These are phyloP conservation scores for Pulveroboletus sp. DNA, from an alignment of 768 basidiomycete genomes.

Conservation along the genomic window DNA sequence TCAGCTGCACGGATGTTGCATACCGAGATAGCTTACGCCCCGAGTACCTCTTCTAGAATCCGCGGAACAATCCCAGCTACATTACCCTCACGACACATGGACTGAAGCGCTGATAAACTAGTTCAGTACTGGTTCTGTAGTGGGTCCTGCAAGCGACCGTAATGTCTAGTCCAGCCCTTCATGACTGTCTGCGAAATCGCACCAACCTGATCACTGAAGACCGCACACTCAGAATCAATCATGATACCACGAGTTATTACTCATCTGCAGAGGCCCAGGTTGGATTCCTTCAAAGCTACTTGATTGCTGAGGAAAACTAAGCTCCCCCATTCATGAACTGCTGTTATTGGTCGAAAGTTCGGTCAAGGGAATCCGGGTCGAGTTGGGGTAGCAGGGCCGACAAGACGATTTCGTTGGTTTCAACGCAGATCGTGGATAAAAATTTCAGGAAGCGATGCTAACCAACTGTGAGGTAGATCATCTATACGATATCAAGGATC, in stretches of 20 bases:
- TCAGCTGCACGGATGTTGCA: no score
- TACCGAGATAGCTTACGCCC: no score
- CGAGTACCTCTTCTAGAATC: neutral
- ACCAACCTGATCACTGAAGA: constrained; percentile 37
- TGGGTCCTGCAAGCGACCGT: neutral
- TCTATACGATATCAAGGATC: constrained; percentile 39
- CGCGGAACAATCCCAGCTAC: neutral
- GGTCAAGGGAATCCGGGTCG: constrained; percentile 34
- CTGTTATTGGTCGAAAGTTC: constrained; percentile 33
- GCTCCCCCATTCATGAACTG: constrained; percentile 37
- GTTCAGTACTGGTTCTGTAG: no score
- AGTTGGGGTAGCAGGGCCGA: constrained; percentile 34
- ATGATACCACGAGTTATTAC: constrained; percentile 17
- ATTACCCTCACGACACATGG: no score
- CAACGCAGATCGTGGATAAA: constrained; percentile 26
- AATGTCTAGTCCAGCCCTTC: constrained; percentile 6
- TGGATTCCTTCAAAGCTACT: constrained; percentile 42
- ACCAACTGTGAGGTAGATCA: constrained; percentile 31
- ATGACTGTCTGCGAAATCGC: constrained; percentile 16
- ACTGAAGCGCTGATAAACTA: no score
- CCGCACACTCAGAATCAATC: constrained; percentile 48
- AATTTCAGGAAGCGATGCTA: neutral
- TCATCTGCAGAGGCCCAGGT: constrained; percentile 46
- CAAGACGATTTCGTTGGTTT: constrained; percentile 42
- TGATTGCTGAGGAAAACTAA: constrained; percentile 32